Evolutionary conservation across 2,329 filamentous ascomycete genomes (phyloP), one percentile per base, ranked within the genome.

Genomic region (Trichoderma brevicompactum): DNA sequence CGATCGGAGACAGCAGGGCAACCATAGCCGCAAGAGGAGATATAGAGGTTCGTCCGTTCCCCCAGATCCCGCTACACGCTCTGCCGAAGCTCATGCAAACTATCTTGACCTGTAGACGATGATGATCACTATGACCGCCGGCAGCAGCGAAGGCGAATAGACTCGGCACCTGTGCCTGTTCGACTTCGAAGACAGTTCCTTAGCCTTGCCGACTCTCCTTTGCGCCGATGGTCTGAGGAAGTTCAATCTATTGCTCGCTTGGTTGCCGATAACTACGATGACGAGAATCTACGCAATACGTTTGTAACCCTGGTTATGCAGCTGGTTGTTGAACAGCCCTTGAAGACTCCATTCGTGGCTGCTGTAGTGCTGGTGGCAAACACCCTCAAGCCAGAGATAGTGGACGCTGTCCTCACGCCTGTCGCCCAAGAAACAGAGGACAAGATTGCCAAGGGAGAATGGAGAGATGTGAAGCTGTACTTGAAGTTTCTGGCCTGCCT

Each of bases 331-430:
- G 95, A 99, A 79, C 95, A 99, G 79, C 95, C 95, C 1, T 89
- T 99, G 77, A 98, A 98, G 82, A 96, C 93, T n/a, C 94, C 95
- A 0, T 98, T 97, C 75, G 85, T 96, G 43, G 93, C 94, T 9
- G 92, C 91, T 19, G 89, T 94, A 13, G 85, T 96, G 49, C 84
- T 97, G 65, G 85, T 92, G 65, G 85, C 89, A 69, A 97, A 98
- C 79, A 85, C 87, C 32, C 80, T 91, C 71, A 92, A 92, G 74
- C 83, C 90, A 5, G 91, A 95, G 70, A 83, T 96, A 41, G 86
- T 90, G 38, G 83, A 84, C 43, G 87, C 92, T 69, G 81, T 96
- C 19, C 81, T 98, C 70, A 82, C 80, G 59, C 87, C 85, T 70
- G 81, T 89, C 49, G 84, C 84, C 1, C 80, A 82, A 41, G 82